These are phyloP conservation scores for Diaporthe batatas DNA, from an alignment of 2,329 filamentous ascomycete species.

Conservation along the genomic window DNA sequence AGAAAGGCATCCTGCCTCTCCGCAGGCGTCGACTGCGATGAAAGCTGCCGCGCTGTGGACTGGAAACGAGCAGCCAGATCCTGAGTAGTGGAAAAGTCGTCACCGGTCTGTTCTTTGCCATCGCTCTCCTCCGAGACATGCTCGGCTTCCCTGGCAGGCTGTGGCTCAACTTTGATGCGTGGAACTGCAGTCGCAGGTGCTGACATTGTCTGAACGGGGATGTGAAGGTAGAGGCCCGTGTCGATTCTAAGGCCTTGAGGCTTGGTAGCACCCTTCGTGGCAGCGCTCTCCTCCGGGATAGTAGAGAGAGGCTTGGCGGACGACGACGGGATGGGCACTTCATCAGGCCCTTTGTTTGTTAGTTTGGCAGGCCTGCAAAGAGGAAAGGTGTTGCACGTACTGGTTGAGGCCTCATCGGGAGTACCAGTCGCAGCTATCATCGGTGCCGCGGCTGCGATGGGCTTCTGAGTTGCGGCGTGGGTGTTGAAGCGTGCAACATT, in stretches of 20 bases:
- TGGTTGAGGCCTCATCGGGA: neutral
- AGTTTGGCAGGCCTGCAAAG: neutral
- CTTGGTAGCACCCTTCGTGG: neutral
- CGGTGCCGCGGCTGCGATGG: neutral
- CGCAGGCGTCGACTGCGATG: constrained; percentile 34
- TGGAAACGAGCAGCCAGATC: constrained; percentile 24
- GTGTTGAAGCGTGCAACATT: constrained; percentile 23
- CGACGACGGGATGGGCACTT: neutral
- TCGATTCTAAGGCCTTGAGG: neutral
- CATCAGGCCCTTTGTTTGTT: neutral
- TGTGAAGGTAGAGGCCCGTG: neutral
- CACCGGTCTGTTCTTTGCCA: constrained; percentile 17
- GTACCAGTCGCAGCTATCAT: neutral
- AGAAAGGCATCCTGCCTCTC: constrained; percentile 16
- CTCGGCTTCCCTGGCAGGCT: constrained; percentile 15
- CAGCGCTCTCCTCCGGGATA: constrained; percentile 37
- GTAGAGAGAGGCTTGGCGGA: constrained; percentile 25
- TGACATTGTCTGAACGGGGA: constrained; percentile 20
- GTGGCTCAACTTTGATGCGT: constrained; percentile 10
- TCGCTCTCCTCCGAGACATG: constrained; percentile 22
- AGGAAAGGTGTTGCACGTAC: neutral
- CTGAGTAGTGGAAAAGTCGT: constrained; percentile 28
- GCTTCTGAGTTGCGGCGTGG: constrained; percentile 16
- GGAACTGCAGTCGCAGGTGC: constrained; percentile 34
- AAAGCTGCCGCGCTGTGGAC: constrained; percentile 25